These are phyloP conservation scores for Exophiala oligosperma DNA, from an alignment of 2,329 filamentous ascomycete genomes.

Conservation along the genomic window DNA sequence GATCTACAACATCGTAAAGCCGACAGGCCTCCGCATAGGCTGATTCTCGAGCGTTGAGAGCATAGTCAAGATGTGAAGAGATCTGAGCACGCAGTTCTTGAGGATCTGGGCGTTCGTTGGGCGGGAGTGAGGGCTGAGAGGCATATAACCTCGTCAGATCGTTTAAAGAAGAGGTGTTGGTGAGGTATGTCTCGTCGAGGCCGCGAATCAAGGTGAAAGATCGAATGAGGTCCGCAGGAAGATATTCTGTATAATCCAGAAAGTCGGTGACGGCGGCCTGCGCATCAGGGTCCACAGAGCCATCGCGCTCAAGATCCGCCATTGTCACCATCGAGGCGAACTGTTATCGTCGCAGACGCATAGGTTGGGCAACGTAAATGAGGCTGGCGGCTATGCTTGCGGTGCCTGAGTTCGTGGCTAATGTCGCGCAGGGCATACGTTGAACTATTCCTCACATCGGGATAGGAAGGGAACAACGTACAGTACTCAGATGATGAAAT, in stretches of 20 bases:
- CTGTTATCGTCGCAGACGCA: conserved; percentile 25
- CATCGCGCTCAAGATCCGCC: conserved; percentile 44
- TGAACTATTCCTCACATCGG: no score
- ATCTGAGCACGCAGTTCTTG: conserved; percentile 56
- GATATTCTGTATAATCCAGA: conserved; percentile 69
- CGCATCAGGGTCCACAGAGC: conserved; percentile 61
- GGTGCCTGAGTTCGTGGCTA: neutral
- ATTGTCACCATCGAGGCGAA: conserved; percentile 34
- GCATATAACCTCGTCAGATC: conserved; percentile 45
- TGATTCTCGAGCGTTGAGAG: conserved; percentile 56
- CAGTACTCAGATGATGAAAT: no score
- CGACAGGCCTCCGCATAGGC: conserved; percentile 58
- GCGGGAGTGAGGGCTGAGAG: conserved; percentile 52
- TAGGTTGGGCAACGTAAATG: conserved; percentile 1
- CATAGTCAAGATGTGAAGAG: conserved; percentile 55
- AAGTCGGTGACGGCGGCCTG: conserved; percentile 68
- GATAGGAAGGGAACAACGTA: no score
- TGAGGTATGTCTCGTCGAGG: conserved; percentile 46
- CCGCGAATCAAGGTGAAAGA: conserved; percentile 62
- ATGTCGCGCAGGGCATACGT: neutral
- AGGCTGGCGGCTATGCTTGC: conserved; percentile 12
- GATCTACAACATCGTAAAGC: conserved; percentile 58
- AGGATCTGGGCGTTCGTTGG: conserved; percentile 52
- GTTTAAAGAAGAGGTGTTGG: conserved; percentile 42
- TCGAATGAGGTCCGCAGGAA: conserved; percentile 63